Evolutionary conservation across 78 protist species (phyloP), one percentile per base, ranked within the genome.

Genomic region (Guillardia theta): DNA sequence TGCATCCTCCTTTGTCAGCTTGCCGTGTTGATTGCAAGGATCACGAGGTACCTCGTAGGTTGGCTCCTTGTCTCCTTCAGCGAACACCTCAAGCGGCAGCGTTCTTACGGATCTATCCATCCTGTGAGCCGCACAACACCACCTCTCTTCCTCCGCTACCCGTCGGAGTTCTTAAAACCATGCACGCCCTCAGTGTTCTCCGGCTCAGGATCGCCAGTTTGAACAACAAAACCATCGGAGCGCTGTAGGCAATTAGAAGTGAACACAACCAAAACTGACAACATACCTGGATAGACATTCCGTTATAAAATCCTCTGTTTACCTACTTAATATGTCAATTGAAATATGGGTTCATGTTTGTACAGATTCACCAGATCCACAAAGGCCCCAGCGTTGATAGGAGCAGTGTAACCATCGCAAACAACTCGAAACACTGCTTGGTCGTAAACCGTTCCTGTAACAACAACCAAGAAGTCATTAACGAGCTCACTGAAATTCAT

Each of bases 291-390:
- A 87, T 47, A 10, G 4, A 27, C 64, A 87, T 44, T 50, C 92
- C 92, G 37, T 87, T 22, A 39, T 87, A 87, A 43, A 87, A 47
- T 33, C 88, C 78, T 6, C 78, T 24, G 10, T 64, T 24, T 53
- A 53, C n/a, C n/a, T n/a, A n/a, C n/a, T n/a, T n/a, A n/a, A n/a
- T n/a, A n/a, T n/a, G n/a, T n/a, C n/a, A n/a, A n/a, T n/a, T n/a
- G n/a, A n/a, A n/a, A n/a, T n/a, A n/a, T n/a, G n/a, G n/a, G n/a
- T n/a, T n/a, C n/a, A n/a, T n/a, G n/a, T n/a, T n/a, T n/a, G n/a
- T n/a, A n/a, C n/a, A n/a, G n/a, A n/a, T n/a, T n/a, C 44, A 78
- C 64, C 22, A 87, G 92, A 15, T 87, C 92, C 64, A 87, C 92
- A 62, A 87, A 87, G 92, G 44, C 47, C 44, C 92, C 90, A 18